Evolutionary conservation across 306 rosid species (phyloP).

Genomic region (Biancaea sappan): DNA sequence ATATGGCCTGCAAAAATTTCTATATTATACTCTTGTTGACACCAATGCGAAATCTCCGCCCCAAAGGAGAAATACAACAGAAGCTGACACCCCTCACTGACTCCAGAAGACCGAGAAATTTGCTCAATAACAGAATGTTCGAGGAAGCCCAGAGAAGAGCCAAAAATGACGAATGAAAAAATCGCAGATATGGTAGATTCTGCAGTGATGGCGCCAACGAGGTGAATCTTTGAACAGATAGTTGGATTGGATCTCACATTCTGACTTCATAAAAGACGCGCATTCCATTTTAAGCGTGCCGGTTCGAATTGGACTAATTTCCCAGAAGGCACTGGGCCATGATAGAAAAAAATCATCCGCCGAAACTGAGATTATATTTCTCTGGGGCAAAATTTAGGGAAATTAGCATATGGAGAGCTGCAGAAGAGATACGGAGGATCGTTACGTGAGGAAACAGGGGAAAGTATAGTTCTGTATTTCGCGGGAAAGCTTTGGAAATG

Average conservation of each 20-base stretch:
- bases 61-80: slow-evolving; percentile 25
- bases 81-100: slow-evolving; percentile 27
- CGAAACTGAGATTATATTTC: neutral
- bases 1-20: slow-evolving; percentile 12
- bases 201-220: neutral
- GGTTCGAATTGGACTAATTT: slow-evolving; percentile 30
- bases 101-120: slow-evolving; percentile 32
- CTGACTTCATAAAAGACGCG: slow-evolving; percentile 48
- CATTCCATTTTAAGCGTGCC: slow-evolving; percentile 35
- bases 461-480: slow-evolving; percentile 29
- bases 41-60: slow-evolving; percentile 41
- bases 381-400: neutral
- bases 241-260: slow-evolving; percentile 57
- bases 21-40: neutral
- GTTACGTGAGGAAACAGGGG: slow-evolving; percentile 8
- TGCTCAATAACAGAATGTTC: slow-evolving; percentile 14
- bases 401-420: neutral
- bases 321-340: slow-evolving; percentile 26
- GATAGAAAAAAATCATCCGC: neutral
- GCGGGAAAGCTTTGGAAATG: slow-evolving; percentile 57
- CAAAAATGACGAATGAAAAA: slow-evolving; percentile 24
- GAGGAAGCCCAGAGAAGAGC: slow-evolving; percentile 33
- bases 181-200: slow-evolving; percentile 28
- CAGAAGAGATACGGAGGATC: neutral
- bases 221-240: slow-evolving; percentile 37